Base-by-base conservation (phyloP, 208 protist genomes). In the Trypanosomatidae sp. region DNA sequence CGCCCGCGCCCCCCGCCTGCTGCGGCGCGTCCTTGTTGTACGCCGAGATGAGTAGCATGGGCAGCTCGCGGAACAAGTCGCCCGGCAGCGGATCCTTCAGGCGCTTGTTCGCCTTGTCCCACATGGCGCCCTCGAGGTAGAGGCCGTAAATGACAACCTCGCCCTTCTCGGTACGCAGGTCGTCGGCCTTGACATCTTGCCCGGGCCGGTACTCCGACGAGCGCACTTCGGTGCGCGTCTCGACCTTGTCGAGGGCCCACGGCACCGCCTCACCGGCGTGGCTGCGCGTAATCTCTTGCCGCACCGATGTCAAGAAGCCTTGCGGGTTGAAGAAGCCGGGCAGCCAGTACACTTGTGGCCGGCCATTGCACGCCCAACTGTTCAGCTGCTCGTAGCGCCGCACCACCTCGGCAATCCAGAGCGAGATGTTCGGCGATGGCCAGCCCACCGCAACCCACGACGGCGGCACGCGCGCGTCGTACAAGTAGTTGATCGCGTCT, bases 251-350 rank as follows among this genome's bases (percentile, higher is more conserved):
- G 16, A 99, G 83, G 7, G 97, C 88, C 96, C 96, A 98, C 45
- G 75, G 74, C 38, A 90, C 66, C 11, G 87, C 53, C 57, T 95
- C 88, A 50, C 86, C 86, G 26, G 69, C 61, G 60, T 95, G 85
- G 38, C 84, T 88, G 27, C 91, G 76, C 1, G 88, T 93, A 48
- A 96, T 92, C 53, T 99, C 96, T 75, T 99, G 96, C 25, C 95
- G 86, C 48, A 98, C 89, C n/a, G 96, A 94, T 13, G 97, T 99
- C 27, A 99, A 76, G 72, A 99, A 98, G 33, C 96, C 90, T 54
- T 96, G 94, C 35, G 96, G 96, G 83, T 99, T 99, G 81, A 98
- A 98, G 75, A 99, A 99, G 40, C 96, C 96, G n/a, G 92, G 83
- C 10, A 98, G 67, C 96, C 96, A 98, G 71, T 93, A 98, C 33